Evolutionary conservation across 345 rosid species (phyloP).

Genomic region (Hibiscus tridactylites): DNA sequence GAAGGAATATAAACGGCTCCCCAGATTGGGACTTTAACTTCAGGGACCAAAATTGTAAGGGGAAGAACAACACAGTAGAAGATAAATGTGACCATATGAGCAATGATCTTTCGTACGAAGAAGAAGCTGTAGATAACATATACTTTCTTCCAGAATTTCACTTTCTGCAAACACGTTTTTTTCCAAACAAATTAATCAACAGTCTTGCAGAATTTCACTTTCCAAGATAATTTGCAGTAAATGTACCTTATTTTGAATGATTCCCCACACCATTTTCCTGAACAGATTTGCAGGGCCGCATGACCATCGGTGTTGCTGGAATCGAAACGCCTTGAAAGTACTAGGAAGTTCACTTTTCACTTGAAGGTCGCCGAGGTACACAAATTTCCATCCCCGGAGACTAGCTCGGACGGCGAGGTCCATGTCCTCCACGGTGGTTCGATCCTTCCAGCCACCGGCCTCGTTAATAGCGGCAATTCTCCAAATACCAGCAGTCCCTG

Average conservation of each 20-base stretch:
- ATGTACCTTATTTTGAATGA: conserved; percentile 64
- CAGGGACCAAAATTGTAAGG: conserved; percentile 82
- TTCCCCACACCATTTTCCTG: conserved; percentile 99
- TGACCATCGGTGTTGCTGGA: conserved; percentile 99
- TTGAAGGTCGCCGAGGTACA: conserved; percentile 95
- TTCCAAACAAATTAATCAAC: not conserved
- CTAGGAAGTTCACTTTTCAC: conserved; percentile 99
- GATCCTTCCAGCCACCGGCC: conserved; percentile 99
- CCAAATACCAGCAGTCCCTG: conserved; percentile 99
- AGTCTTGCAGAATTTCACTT: not conserved
- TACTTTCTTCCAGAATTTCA: conserved; percentile 66
- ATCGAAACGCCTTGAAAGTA: conserved; percentile 96
- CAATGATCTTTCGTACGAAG: conserved; percentile 87
- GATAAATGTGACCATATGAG: conserved; percentile 87
- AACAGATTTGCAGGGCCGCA: conserved; percentile 99
- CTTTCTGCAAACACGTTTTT: not conserved
- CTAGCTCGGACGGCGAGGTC: conserved; percentile 97
- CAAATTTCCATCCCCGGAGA: conserved; percentile 95
- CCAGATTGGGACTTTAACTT: conserved; percentile 92
- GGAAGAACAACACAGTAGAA: conserved; percentile 98
- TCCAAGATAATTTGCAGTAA: not conserved
- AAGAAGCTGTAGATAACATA: conserved; percentile 98
- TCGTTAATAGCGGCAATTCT: conserved; percentile 94
- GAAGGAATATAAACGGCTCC: conserved; percentile 97
- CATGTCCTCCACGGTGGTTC: conserved; percentile 99